Evolutionary conservation across 305 asterid genomes (phyloP).

Genomic region (Fraxinus floribunda): DNA sequence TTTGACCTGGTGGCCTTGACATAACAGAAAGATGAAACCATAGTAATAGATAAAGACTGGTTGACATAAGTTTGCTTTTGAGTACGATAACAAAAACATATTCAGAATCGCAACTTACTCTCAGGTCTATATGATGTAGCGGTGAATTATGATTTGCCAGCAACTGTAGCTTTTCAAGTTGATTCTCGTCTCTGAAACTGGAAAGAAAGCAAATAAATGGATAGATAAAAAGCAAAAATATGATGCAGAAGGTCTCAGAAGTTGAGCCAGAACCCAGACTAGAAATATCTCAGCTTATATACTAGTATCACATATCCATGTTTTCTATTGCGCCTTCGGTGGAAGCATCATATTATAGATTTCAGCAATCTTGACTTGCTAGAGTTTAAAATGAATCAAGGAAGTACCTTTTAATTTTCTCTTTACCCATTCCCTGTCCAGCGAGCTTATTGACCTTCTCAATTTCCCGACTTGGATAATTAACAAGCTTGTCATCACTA

Average conservation of each 20-base stretch:
- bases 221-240: not conserved
- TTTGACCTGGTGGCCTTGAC: constrained; percentile 2
- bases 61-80: constrained; percentile 1
- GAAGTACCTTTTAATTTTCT: constrained; percentile 62
- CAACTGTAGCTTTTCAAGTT: constrained; percentile 60
- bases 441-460: constrained; percentile 56
- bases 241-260: not conserved
- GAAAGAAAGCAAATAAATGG: constrained; percentile 19
- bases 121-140: constrained; percentile 57
- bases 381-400: constrained; percentile 19
- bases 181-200: constrained; percentile 65
- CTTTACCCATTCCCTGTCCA: constrained; percentile 42
- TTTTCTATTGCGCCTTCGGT: not conserved
- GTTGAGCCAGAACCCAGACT: not conserved
- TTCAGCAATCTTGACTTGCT: not conserved
- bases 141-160: constrained; percentile 76
- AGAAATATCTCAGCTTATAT: constrained; percentile 4
- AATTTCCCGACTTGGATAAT: constrained; percentile 32
- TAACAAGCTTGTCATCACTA: constrained; percentile 34
- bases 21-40: not conserved
- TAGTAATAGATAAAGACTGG: not conserved
- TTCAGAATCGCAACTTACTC: constrained; percentile 50
- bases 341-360: constrained; percentile 12
- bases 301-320: not conserved
- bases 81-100: constrained; percentile 14